phyloP scores from a whole-genome alignment of 208 protist genomes.

The Endotrypanum monterogeii region DNA sequence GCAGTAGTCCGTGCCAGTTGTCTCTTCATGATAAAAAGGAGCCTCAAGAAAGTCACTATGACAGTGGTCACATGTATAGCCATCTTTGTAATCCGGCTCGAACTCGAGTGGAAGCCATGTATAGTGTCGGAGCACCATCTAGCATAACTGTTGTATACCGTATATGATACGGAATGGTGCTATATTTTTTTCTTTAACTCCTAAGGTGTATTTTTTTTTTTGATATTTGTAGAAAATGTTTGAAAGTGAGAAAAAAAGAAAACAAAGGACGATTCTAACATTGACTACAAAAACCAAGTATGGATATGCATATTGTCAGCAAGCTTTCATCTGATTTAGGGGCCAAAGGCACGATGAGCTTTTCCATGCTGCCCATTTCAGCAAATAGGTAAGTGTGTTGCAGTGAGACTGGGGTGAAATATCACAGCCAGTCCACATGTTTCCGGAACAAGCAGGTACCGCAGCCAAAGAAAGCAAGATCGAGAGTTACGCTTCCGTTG shows the following conservation, averaged over 20 bases:
- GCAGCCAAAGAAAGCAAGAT: no score
- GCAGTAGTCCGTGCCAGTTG: slow-evolving; percentile 40
- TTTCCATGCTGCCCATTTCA: no score
- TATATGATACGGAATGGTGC: neutral
- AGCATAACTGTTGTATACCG: slow-evolving; percentile 2
- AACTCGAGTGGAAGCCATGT: slow-evolving; percentile 42
- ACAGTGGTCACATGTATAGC: slow-evolving; percentile 47
- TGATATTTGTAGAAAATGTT: neutral
- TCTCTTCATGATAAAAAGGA: slow-evolving; percentile 41
- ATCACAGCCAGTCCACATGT: no score
- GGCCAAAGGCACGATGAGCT: no score
- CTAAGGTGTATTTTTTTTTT: neutral
- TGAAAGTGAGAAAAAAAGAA: no score
- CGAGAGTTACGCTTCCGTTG: no score
- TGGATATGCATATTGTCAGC: neutral
- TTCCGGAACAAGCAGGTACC: no score
- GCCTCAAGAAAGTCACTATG: slow-evolving; percentile 30
- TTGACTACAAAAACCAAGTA: neutral
- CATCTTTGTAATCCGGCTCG: slow-evolving; percentile 43
- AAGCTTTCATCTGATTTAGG: neutral
- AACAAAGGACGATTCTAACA: neutral
- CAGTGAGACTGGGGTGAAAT: no score
- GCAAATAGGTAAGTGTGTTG: no score
- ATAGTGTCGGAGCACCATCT: slow-evolving; percentile 45
- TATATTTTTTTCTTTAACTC: neutral